Base-by-base conservation (phyloP, 2,329 filamentous ascomycete species). In the Stachybotrys echinatus region DNA sequence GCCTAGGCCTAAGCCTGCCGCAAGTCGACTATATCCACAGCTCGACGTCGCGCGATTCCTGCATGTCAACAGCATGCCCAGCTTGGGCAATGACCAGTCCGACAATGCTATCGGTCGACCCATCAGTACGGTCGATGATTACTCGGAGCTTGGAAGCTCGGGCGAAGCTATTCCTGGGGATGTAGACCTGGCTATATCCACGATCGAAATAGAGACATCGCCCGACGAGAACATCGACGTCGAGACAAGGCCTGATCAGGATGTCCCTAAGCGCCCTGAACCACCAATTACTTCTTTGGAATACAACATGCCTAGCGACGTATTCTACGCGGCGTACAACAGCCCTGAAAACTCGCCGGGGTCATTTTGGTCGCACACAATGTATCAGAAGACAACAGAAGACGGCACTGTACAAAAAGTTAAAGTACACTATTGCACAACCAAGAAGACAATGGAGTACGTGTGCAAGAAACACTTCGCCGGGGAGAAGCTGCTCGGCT, bases 391-490 rank as follows among this genome's bases (percentile, higher is more conserved):
- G 5, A 67, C 77, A 42, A 54, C 59, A 3, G 54, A 52, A 44
- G 61, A 70, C 12, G 73, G 74, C 40, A 59, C 71, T 3, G 67
- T 73, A 17, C 64, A 80, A 39, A 77, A 75, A 47, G 81, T 89
- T 43, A 79, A 76, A 50, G 81, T 95, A 1, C 83, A 92, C 62
- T 96, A 96, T 66, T 95, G 90, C 72, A 83, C 73, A 45, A 86
- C 74, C 50, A 79, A 77, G 42, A 72, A 81, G 34, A 81, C 80
- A 3, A 86, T 87, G 18, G 89, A 96, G 64, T 68, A 73, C 6
- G 77, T 88, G 7, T 74, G 82, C 51, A 66, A 81, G 52, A 66
- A 79, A 50, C 76, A 86, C 50, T 96, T 96, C 57, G 62, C 84
- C 38, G 57, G 77, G 22, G 83, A 94, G 60, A 74, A 81, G 38